Conservation (phyloP, 2,329 filamentous ascomycete species). For the Fusarium musae region DNA sequence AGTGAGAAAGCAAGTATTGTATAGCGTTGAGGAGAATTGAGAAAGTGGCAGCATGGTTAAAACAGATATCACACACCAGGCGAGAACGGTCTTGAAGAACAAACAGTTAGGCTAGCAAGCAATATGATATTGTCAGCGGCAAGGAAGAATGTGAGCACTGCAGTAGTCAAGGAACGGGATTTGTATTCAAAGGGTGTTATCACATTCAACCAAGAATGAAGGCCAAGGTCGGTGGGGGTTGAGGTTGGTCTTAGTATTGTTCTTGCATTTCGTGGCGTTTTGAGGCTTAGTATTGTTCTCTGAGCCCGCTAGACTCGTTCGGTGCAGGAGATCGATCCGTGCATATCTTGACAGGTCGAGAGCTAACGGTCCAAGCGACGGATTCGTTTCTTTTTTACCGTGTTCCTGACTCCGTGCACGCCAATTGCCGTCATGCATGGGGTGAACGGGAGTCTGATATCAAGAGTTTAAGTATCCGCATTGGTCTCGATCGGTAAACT, state of each 20-base stretch:
- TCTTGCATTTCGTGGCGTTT: constrained; percentile 45
- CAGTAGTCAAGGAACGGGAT: neutral
- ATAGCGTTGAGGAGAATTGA: constrained; percentile 10
- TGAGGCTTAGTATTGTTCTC: constrained; percentile 50
- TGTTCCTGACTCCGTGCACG: constrained; percentile 27
- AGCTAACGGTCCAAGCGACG: constrained; percentile 19
- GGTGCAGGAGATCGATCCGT: constrained; percentile 21
- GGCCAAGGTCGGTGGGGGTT: constrained; percentile 18
- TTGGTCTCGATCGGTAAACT: constrained; percentile 18
- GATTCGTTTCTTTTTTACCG: constrained; percentile 20
- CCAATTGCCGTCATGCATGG: constrained; percentile 8
- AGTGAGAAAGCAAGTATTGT: constrained; percentile 11
- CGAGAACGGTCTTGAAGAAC: constrained; percentile 15
- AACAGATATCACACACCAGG: constrained; percentile 29
- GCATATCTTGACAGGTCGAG: constrained; percentile 36
- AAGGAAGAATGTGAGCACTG: constrained; percentile 26
- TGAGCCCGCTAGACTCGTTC: constrained; percentile 13
- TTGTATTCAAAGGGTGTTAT: constrained; percentile 31
- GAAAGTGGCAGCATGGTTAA: constrained; percentile 33
- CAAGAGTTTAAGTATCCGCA: neutral
- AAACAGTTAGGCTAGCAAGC: constrained; percentile 21
- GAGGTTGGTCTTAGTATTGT: constrained; percentile 48
- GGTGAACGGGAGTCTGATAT: neutral
- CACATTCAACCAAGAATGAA: constrained; percentile 19
- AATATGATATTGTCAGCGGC: constrained; percentile 34